Evolutionary conservation across 768 basidiomycete genomes (phyloP).

Genomic region (Mycena crocata): DNA sequence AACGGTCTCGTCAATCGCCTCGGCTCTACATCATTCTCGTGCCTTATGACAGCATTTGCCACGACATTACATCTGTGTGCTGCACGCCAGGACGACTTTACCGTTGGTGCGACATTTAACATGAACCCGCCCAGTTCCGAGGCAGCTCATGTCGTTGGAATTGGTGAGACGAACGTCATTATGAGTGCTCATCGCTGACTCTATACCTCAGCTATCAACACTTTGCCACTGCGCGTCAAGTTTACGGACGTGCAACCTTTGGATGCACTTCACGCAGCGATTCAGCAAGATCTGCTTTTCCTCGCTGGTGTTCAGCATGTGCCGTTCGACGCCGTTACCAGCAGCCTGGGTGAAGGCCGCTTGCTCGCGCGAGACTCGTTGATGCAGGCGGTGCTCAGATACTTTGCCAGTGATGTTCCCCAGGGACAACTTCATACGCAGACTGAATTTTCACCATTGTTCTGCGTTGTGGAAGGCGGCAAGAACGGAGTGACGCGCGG

Average conservation of each 20-base stretch:
- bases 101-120: constrained; percentile 13
- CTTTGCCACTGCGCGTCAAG: not conserved
- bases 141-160: constrained; percentile 9
- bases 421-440: not conserved
- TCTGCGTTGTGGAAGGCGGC: constrained; percentile 9
- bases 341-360: constrained; percentile 8
- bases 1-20: not conserved
- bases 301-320: constrained; percentile 1
- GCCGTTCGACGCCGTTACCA: constrained; percentile 9
- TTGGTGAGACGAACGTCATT: not conserved
- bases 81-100: constrained; percentile 16
- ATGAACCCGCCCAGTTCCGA: constrained; percentile 5
- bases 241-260: not conserved
- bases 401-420: not conserved
- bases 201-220: not conserved
- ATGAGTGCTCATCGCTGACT: not conserved
- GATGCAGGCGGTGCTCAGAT: constrained; percentile 8
- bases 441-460: constrained; percentile 14
- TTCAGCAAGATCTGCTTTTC: constrained; percentile 3
- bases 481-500: constrained; percentile 11
- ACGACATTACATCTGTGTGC: constrained; percentile 16
- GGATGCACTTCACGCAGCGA: not conserved
- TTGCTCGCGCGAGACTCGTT: constrained; percentile 9
- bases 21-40: constrained; percentile 9
- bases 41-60: constrained; percentile 16